phyloP scores from a whole-genome alignment of 345 rosid genomes.

The Linum usitatissimum region DNA sequence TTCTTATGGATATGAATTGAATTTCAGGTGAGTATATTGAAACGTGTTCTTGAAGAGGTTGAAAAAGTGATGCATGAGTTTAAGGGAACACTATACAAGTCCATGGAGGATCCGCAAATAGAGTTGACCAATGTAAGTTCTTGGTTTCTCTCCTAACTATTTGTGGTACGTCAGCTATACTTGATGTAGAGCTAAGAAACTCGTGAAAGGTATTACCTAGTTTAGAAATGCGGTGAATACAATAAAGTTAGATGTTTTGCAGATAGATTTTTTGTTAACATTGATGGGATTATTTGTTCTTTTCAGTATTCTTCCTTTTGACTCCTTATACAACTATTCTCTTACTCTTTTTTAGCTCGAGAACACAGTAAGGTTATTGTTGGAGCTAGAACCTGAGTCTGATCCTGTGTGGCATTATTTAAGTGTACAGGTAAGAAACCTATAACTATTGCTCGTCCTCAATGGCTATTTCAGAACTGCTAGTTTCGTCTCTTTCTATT shows the following conservation, averaged over 20 bases:
- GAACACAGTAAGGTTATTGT: constrained; percentile 85
- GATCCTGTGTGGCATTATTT: constrained; percentile 98
- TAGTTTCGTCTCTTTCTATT: neutral
- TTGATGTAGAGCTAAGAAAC: neutral
- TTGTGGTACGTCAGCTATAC: neutral
- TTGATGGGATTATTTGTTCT: neutral
- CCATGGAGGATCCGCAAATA: constrained; percentile 94
- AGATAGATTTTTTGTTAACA: no score
- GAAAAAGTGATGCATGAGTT: constrained; percentile 95
- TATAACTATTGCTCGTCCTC: neutral
- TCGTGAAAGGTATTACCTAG: neutral
- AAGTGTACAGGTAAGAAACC: constrained; percentile 68
- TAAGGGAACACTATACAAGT: constrained; percentile 82
- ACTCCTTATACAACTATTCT: constrained; percentile 10
- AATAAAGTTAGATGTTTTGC: no score
- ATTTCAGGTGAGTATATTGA: constrained; percentile 85
- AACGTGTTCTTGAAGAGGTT: constrained; percentile 98
- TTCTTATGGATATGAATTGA: constrained; percentile 5
- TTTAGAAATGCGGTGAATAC: neutral
- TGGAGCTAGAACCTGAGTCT: constrained; percentile 96
- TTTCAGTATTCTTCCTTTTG: constrained; percentile 5
- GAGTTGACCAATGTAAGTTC: constrained; percentile 70
- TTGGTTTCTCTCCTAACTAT: constrained; percentile 6
- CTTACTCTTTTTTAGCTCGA: constrained; percentile 51
- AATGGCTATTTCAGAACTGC: neutral